Percentiles rank a stretch among this genome's conserved stretches.
These are phyloP conservation scores for Vitis rotundifolia DNA, from an alignment of 164 flowering plant genomes.

Conservation along the genomic window DNA sequence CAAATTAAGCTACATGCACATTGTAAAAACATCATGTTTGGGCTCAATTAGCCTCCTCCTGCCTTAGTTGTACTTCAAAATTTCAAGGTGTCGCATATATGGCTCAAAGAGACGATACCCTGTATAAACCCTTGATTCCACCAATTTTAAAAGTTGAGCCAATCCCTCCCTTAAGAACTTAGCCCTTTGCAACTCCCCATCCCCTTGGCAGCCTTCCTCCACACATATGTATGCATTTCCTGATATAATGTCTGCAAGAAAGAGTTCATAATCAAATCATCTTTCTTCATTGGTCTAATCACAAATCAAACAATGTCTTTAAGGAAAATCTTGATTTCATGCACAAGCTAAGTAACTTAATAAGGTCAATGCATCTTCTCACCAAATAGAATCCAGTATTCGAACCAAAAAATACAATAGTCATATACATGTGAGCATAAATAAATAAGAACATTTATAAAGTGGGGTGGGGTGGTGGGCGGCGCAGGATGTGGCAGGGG, in stretches of 20 bases:
- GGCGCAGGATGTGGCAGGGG: no score
- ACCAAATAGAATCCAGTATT: no score
- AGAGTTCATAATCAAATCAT: background rate
- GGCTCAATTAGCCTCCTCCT: no score
- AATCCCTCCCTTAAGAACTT: constrained; percentile 49
- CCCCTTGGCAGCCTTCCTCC: constrained; percentile 16
- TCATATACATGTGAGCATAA: no score
- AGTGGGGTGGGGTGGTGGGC: no score
- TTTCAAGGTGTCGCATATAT: background rate
- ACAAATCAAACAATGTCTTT: background rate
- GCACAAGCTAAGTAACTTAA: background rate
- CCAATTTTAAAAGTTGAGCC: constrained; percentile 43
- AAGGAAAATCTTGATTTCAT: background rate
- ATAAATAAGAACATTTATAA: no score
- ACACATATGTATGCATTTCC: constrained; percentile 20
- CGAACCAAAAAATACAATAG: no score
- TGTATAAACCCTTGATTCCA: constrained; percentile 39
- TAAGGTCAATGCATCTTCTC: no score
- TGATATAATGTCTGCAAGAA: constrained; percentile 50
- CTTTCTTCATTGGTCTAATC: background rate
- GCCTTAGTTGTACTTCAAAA: background rate
- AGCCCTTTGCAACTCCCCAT: constrained; percentile 24
- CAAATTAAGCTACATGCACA: no score
- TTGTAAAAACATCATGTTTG: no score
- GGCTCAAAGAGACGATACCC: constrained; percentile 36